Percentiles rank a stretch among this genome's conserved stretches.
These are phyloP conservation scores for Mycena floridula DNA, from an alignment of 768 basidiomycete genomes.

Conservation along the genomic window DNA sequence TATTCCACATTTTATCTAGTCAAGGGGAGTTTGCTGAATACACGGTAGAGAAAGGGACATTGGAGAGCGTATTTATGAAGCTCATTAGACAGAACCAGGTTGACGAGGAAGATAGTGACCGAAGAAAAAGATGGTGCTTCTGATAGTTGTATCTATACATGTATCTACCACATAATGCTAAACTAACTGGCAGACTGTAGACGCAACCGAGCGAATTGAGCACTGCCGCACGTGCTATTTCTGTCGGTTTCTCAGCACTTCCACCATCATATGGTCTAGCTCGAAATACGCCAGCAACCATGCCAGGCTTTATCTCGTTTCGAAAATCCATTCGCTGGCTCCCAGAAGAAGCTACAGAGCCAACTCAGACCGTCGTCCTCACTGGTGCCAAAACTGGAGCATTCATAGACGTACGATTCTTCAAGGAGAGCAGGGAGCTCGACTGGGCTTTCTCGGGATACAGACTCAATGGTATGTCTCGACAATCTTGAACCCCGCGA, in stretches of 20 bases:
- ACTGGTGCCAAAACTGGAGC: no score
- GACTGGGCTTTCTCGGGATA: conserved; percentile 36
- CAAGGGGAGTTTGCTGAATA: conserved; percentile 57
- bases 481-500: neutral
- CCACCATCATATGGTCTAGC: no score
- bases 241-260: no score
- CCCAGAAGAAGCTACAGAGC: conserved; percentile 21
- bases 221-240: no score
- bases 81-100: conserved; percentile 60
- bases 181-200: no score
- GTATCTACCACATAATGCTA: no score
- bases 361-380: conserved; percentile 29
- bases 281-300: no score
- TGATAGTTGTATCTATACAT: no score
- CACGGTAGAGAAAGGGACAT: conserved; percentile 61
- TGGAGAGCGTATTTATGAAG: conserved; percentile 71
- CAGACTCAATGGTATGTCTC: conserved; percentile 10
- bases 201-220: no score
- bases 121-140: neutral
- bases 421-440: conserved; percentile 25
- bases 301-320: conserved; percentile 4
- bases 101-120: conserved; percentile 33
- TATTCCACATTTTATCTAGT: conserved; percentile 51
- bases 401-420: conserved; percentile 22
- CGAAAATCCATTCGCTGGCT: conserved; percentile 28